Conservation (phyloP, 2,329 filamentous ascomycete genomes). For the Aspergillus fructus region DNA sequence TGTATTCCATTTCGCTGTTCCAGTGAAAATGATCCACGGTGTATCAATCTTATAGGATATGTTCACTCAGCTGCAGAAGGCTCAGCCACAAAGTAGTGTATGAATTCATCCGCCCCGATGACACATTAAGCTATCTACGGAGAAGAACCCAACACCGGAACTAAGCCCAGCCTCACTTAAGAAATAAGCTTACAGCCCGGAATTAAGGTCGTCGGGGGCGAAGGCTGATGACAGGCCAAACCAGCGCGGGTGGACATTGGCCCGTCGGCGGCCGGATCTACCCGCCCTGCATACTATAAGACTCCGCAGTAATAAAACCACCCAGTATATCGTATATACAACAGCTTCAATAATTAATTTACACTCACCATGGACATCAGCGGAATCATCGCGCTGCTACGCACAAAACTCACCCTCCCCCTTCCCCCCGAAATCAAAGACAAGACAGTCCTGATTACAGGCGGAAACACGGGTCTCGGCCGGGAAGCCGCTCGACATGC, state of each 20-base stretch:
- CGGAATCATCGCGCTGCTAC: neutral
- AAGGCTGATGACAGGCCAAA: neutral
- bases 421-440: neutral
- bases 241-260: neutral
- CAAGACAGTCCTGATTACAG: conserved; percentile 14
- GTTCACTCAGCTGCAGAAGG: too few species aligned
- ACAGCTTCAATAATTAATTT: neutral
- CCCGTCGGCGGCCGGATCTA: neutral
- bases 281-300: neutral
- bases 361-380: neutral
- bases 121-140: too few species aligned
- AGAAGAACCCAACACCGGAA: too few species aligned
- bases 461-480: conserved; percentile 34
- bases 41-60: too few species aligned
- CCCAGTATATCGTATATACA: neutral
- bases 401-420: conserved; percentile 1
- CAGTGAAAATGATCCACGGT: too few species aligned
- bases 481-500: conserved; percentile 49
- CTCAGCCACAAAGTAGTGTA: too few species aligned
- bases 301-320: neutral
- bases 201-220: too few species aligned
- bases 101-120: too few species aligned
- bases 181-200: too few species aligned
- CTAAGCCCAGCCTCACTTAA: too few species aligned
- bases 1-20: too few species aligned